These are phyloP conservation scores for Lathyrus sativus DNA, from an alignment of 306 rosid genomes.

Conservation along the genomic window DNA sequence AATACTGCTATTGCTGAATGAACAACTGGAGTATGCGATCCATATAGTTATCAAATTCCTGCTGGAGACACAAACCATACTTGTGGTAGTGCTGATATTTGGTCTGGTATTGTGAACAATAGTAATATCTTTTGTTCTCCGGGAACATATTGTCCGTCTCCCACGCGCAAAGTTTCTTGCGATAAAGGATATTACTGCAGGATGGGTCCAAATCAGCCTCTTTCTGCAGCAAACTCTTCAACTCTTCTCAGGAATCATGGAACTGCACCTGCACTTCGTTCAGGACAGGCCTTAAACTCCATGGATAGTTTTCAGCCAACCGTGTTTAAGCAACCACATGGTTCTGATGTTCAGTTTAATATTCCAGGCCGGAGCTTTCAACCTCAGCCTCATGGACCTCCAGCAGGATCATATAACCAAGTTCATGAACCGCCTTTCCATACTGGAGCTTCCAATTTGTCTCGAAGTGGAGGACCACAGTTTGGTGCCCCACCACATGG, in stretches of 20 bases:
- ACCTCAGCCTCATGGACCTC: constrained; percentile 47
- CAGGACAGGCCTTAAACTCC: constrained; percentile 34
- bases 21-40: too few relatives aligned
- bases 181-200: too few relatives aligned
- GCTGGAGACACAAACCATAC: too few relatives aligned
- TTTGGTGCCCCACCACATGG: constrained; percentile 58
- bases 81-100: too few relatives aligned
- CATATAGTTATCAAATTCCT: too few relatives aligned
- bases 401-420: constrained; percentile 53
- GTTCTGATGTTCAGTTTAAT: constrained; percentile 41
- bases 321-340: constrained; percentile 34
- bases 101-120: too few relatives aligned
- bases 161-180: too few relatives aligned
- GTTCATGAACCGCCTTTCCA: constrained; percentile 55
- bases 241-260: constrained; percentile 55
- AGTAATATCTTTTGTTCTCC: too few relatives aligned
- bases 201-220: constrained; percentile 53
- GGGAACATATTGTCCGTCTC: too few relatives aligned
- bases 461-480: constrained; percentile 55
- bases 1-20: too few relatives aligned
- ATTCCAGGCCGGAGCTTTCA: constrained; percentile 49
- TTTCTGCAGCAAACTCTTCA: constrained; percentile 44
- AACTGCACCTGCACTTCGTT: constrained; percentile 40
- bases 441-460: constrained; percentile 49
- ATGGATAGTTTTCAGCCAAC: constrained; percentile 36